Base-by-base conservation (phyloP, 108 stramenopile genomes). In the Poteriospumella lacustris region DNA sequence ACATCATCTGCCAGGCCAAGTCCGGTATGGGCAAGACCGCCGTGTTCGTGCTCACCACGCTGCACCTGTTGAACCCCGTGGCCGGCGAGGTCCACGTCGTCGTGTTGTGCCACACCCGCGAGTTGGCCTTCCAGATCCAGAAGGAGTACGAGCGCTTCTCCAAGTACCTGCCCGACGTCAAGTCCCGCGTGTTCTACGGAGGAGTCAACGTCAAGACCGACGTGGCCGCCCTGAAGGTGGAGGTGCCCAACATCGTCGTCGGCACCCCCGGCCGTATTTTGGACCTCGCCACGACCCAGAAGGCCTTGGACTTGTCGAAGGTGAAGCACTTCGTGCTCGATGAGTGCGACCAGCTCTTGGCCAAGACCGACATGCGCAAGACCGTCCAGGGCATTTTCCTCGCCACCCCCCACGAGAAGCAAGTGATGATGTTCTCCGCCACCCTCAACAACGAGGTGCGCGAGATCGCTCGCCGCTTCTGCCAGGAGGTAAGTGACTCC, bases 21-120 rank as follows among this genome's bases (percentile, higher is more conserved):
- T 92, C 92, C 58, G 98, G 98, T 64, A 99, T 99, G 98, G 98
- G 98, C 62, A 99, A 99, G 88, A 99, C 98, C 0, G 98, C 98
- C 0, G 98, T 99, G 76, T 99, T 99, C 80, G 96, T 97, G 2
- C 88, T 99, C 43, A 92, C 98, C 2, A 99, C 98, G 1, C 88
- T 99, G 40, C 95, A 99, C 87, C 94, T 93, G 82, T 85, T 94
- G 69, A 88, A 93, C 64, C 90, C 90, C 34, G 75, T 76, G 31
- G 42, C 47, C 24, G 78, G 78, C 36, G 68, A 79, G 68, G 68
- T 79, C 67, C 60, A 59, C 38, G 94, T 93, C 42, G 75, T 97
- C 52, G 98, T 99, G 36, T 81, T 99, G 28, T 97, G 96, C 88
- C 98, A 97, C 89, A 99, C 98, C 29, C 95, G 98, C 78, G 98